Evolutionary conservation across 345 rosid species (phyloP), one percentile per base, ranked within the genome.

Genomic region (Murraya koenigii): DNA sequence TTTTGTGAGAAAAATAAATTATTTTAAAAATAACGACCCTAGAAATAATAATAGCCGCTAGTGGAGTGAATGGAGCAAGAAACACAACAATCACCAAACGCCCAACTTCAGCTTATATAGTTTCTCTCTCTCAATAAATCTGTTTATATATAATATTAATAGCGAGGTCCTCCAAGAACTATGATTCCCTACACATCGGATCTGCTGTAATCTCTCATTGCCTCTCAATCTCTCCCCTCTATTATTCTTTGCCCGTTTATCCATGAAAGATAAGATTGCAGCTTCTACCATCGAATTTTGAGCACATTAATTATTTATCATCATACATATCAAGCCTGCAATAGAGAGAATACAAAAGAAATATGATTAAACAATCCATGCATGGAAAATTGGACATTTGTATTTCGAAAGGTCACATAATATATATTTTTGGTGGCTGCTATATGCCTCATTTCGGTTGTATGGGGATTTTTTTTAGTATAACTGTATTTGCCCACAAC

Each of bases 121-220:
- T 74, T 49, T 36, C 69, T 68, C 65, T 69, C 69, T 69, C 75
- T 23, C 41, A 58, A 36, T 36, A 74, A 55, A 32, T 39, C 69
- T 19, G 69, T 58, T 60, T 25, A 26, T 1, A 61, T 61, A 26
- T 10, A 44, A 44, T 44, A 44, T 44, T 44, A 44, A 44, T 36
- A 54, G 17, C 2, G 56, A 52, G 61, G 74, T 64, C 85, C 80
- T 79, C 68, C 78, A 79, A 75, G 77, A 86, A 80, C 79, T 77
- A 72, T 78, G 86, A 81, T 79, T 70, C 76, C 74, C 38, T 78
- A 28, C 60, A 77, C 90, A 89, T 87, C 66, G 86, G 82, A 87
- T 86, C 88, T 77, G 84, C 82, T 72, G 87, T 81, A 23, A 81
- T 80, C 79, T 83, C 68, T 74, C 83, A 79, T 76, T 82, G 82